Evolutionary conservation across 2,329 filamentous ascomycete species (phyloP).

Genomic region (Thelonectria olida): DNA sequence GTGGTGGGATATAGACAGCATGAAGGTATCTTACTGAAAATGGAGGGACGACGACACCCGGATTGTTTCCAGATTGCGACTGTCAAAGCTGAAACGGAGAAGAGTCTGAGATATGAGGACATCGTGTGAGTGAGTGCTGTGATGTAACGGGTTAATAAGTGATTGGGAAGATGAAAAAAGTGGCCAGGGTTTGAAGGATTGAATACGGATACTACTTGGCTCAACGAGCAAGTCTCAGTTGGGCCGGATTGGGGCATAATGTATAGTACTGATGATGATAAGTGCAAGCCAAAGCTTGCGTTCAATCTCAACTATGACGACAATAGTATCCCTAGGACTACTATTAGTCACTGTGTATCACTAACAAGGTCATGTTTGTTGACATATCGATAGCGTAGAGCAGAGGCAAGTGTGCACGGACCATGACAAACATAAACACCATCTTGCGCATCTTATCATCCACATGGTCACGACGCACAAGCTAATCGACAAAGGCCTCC

Average conservation of each 20-base stretch:
- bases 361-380: background rate
- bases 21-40: slow-evolving; percentile 15
- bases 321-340: too few relatives aligned
- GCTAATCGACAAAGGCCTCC: background rate
- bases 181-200: background rate
- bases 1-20: slow-evolving; percentile 21
- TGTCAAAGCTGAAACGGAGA: slow-evolving; percentile 3
- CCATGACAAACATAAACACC: background rate
- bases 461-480: background rate
- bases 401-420: slow-evolving; percentile 1
- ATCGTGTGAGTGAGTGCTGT: background rate
- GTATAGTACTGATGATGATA: slow-evolving; percentile 13
- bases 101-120: background rate
- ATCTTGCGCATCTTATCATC: background rate
- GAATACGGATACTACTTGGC: background rate
- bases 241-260: background rate
- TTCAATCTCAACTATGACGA: too few relatives aligned
- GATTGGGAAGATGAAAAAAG: too few relatives aligned
- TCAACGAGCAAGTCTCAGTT: background rate
- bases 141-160: background rate
- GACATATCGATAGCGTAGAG: background rate
- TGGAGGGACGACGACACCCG: slow-evolving; percentile 14
- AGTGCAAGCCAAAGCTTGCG: too few relatives aligned
- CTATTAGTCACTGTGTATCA: too few relatives aligned
- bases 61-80: slow-evolving; percentile 12